Evolutionary conservation across 2,329 filamentous ascomycete species (phyloP), one percentile per base, ranked within the genome.

Genomic region (Calonectria pteridis): DNA sequence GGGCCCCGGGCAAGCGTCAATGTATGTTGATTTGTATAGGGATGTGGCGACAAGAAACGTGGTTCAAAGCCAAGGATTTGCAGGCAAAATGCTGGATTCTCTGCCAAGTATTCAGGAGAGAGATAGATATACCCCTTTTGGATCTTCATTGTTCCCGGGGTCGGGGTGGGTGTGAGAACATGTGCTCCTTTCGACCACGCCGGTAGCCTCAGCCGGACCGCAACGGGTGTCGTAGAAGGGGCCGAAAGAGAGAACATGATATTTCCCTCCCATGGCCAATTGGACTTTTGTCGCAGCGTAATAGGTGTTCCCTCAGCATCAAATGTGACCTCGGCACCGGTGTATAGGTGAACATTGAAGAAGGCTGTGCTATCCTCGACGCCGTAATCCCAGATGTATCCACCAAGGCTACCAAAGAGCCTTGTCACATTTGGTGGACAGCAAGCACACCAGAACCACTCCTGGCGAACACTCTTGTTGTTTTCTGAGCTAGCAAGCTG

Each of bases 401-500:
- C 89, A 1, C 90, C 90, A 31, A 92, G 81, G 29, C 86, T 89
- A 0, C 89, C 91, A 63, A 91, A 86, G 1, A 91, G 81, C 31
- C 90, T 84, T 28, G 88, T 86, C 1, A 93, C 83, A 75, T 92
- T 92, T 0, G 91, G 91, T 4, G 91, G 91, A 77, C 91, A 92
- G 75, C 90, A 92, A 7, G 90, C 89, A 46, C 87, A 88, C 64
- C 87, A 88, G 68, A 92, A 92, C 91, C 91, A 93, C 28, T 88
- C 86, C 37, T 87, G 84, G 18, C 91, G 84, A 70, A 85, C 83
- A 26, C 87, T 91, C 23, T 85, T 84, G 69, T 91, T 85, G 1
- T 80, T 79, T 10, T 89, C 86, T 11, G 87, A 90, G 40, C 89
- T 91, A 0, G 88, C 89, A 0, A 93, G 84, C 72, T 92, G 91